Percentiles rank a stretch among this genome's conserved stretches.
Evolutionary conservation across 257 asterid species (phyloP).

Genomic region (Ocimum tenuiflorum): DNA sequence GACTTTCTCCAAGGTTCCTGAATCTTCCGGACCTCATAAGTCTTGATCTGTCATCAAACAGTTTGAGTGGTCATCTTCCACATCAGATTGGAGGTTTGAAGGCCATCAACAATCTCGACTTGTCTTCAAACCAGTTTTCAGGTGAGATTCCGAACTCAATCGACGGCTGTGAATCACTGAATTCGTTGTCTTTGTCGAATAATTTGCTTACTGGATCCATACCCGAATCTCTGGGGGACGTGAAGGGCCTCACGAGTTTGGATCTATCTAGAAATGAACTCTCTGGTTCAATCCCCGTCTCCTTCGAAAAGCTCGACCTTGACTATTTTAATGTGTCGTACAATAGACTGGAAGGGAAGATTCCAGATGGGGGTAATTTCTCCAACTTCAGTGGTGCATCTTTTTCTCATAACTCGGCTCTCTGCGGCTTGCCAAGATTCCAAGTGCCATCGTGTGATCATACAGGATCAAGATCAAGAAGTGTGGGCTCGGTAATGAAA

Average conservation of each 20-base stretch:
- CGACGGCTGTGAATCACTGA: not conserved
- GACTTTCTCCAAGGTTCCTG: no score
- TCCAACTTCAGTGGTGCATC: not conserved
- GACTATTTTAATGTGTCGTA: not conserved
- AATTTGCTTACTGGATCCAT: not conserved
- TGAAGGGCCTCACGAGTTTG: not conserved
- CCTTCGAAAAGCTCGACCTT: not conserved
- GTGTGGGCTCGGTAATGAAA: not conserved
- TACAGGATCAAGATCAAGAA: not conserved
- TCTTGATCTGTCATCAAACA: no score
- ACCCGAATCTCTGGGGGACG: not conserved
- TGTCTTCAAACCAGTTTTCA: no score
- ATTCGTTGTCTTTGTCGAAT: not conserved
- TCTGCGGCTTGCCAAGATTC: not conserved
- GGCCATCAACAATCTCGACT: no score
- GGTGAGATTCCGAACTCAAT: not conserved
- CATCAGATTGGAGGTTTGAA: no score
- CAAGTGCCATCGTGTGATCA: not conserved
- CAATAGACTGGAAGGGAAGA: constrained; percentile 11
- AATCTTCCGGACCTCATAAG: no score
- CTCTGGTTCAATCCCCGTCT: not conserved
- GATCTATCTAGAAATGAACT: not conserved
- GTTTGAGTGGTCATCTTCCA: no score
- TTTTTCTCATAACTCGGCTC: not conserved
- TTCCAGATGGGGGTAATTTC: not conserved